A percentile compares a stretch with the other conserved stretches of the same genome.
These are phyloP conservation scores for Neurospora sp. DNA, from an alignment of 495 filamentous ascomycete species.

Conservation along the genomic window DNA sequence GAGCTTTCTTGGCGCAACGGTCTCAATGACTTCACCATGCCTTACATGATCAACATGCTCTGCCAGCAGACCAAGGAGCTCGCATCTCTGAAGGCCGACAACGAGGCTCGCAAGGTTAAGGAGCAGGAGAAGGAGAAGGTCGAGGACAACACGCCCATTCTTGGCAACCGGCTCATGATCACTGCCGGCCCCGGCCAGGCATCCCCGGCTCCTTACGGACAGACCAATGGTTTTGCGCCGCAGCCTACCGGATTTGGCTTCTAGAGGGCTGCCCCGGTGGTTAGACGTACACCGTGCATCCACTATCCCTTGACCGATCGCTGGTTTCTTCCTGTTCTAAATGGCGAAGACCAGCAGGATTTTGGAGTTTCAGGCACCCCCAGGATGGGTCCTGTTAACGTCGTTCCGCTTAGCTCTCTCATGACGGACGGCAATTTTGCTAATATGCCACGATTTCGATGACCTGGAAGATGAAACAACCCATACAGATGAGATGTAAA, in stretches of 20 bases:
- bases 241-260: slow-evolving; percentile 64
- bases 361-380: neutral
- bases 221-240: slow-evolving; percentile 71
- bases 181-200: slow-evolving; percentile 70
- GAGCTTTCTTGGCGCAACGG: slow-evolving; percentile 96
- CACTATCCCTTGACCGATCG: slow-evolving; percentile 9
- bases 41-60: slow-evolving; percentile 98
- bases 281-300: slow-evolving; percentile 9
- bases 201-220: slow-evolving; percentile 54
- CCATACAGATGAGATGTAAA: neutral
- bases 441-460: neutral
- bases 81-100: slow-evolving; percentile 81
- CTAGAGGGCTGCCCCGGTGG: slow-evolving; percentile 24
- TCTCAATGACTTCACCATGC: slow-evolving; percentile 96
- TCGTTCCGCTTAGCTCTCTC: neutral
- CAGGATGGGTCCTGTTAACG: neutral
- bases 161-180: slow-evolving; percentile 89
- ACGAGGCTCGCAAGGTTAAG: slow-evolving; percentile 87
- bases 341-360: neutral
- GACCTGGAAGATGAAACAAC: neutral
- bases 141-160: slow-evolving; percentile 87
- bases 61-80: slow-evolving; percentile 83
- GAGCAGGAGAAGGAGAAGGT: slow-evolving; percentile 80
- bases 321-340: slow-evolving; percentile 11
- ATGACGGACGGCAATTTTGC: neutral